phyloP scores from a whole-genome alignment of 208 protist genomes.

The Wallacemonas rigidus region DNA sequence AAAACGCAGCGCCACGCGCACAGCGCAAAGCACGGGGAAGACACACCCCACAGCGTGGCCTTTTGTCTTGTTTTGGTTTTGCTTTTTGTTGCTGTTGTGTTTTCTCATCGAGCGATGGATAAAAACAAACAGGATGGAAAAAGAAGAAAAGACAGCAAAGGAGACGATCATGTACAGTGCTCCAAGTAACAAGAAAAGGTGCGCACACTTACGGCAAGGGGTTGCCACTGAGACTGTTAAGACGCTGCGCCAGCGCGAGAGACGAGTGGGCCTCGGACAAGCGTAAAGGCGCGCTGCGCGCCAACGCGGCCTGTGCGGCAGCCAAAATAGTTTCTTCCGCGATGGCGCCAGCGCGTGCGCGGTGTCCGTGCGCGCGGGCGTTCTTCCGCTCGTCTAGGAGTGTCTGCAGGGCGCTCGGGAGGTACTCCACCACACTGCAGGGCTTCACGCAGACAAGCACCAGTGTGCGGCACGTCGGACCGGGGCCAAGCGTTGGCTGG shows the following conservation, averaged over 20 bases:
- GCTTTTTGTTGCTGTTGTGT: not conserved
- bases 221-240: not conserved
- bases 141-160: not conserved
- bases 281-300: not conserved
- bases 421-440: constrained; percentile 30
- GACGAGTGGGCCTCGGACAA: not conserved
- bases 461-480: constrained; percentile 53
- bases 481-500: constrained; percentile 56
- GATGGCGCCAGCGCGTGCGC: not conserved
- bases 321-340: constrained; percentile 8
- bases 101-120: no score
- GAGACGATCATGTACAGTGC: no score
- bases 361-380: constrained; percentile 1
- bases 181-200: not conserved
- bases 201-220: not conserved
- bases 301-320: constrained; percentile 8
- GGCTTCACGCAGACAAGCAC: constrained; percentile 80
- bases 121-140: not conserved
- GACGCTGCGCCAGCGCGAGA: constrained; percentile 3
- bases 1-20: no score
- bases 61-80: not conserved
- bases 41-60: no score
- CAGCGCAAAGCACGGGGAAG: no score
- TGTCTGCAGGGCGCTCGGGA: not conserved
- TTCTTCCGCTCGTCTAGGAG: constrained; percentile 1